Base-by-base conservation (phyloP, 2,329 filamentous ascomycete species). In the Cytospora piceae region DNA sequence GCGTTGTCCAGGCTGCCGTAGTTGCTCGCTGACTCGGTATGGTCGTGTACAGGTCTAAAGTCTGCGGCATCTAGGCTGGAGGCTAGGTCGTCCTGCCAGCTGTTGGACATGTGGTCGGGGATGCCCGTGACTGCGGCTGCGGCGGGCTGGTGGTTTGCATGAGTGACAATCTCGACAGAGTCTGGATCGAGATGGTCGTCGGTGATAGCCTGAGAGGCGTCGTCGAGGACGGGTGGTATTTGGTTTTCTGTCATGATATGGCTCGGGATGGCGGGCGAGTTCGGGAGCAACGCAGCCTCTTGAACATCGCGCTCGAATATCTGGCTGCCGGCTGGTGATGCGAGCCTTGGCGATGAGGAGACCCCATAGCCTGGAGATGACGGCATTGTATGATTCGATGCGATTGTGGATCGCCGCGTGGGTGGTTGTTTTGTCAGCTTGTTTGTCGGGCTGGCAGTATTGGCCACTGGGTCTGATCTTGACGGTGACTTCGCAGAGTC, bases 221-320 rank as follows among this genome's bases (percentile, higher is more conserved):
- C 94, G 75, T 97, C 93, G 57, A 98, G 83, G 15, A 96, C 94
- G 0, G 94, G 87, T 9, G 94, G 94, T 71, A 98, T 97, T 75
- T 94, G 87, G 79, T 98, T 94, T 77, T 98, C 94, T 9, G 93
- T 97, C 72, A 94, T 88, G 72, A 98, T 96, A 74, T 98, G 94
- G 9, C 91, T 89, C 3, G 94, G 94, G 68, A 97, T 95, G n/a
- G 92, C 91, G 0, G 92, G 89, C 3, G 92, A 94, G 68, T 85
- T 88, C 67, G 93, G 90, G 51, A 85, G 80, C n/a, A 87, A 78
- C 34, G 85, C 81, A 72, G 87, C 87, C 73, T 97, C 94, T 77
- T 97, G 94, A 29, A 98, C 94, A 76, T 94, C 92, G 73, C 94
- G 91, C 81, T 98, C 94, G 75, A 98, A 98, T 72, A 98, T 97